Base-by-base conservation (phyloP, 2,329 filamentous ascomycete species). In the Fusarium agapanthi region DNA sequence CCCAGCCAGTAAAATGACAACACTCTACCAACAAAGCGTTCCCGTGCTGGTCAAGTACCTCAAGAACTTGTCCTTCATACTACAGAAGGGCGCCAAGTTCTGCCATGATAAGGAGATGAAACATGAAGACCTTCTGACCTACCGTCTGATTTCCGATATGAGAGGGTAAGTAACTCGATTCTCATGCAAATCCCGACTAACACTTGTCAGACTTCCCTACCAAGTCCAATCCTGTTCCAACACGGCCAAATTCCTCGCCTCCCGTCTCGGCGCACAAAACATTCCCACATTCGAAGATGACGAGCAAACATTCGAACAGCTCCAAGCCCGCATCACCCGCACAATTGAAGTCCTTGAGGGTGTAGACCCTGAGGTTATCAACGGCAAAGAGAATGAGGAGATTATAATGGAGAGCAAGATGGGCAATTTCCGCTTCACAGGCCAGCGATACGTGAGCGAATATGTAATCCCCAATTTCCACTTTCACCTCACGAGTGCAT, bases 401-500 rank as follows among this genome's bases (percentile, higher is more conserved):
- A 51, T 79, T 34, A 40, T 78, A 54, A 73, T 77, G 72, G 72
- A 69, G 65, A 65, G 73, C 18, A 75, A 64, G 44, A 64, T 71
- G 67, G 78, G 78, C 15, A 74, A 70, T 50, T 79, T 76, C 22
- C 61, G 61, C 32, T 80, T 79, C 56, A 73, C 65, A 6, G 84
- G 80, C 0, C 71, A 81, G 61, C 75, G 79, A 3, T 89, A 88
- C 73, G 71, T 88, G 16, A 75, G 79, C 37, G 76, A 79, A 9
- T 86, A 83, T 76, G 83, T 80, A 6, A 76, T 90, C 30, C 88
- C 89, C 7, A 90, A 91, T 75, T 86, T 90, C 72, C 90, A 85
- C 79, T 92, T 92, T 71, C 90, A 92, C 71, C 65, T 87, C 16
- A 83, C 82, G 16, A 88, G 84, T 20, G 85, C 88, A 15, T 91